phyloP scores from a whole-genome alignment of 73 alveolate species.

The Paramecium caudatum region DNA sequence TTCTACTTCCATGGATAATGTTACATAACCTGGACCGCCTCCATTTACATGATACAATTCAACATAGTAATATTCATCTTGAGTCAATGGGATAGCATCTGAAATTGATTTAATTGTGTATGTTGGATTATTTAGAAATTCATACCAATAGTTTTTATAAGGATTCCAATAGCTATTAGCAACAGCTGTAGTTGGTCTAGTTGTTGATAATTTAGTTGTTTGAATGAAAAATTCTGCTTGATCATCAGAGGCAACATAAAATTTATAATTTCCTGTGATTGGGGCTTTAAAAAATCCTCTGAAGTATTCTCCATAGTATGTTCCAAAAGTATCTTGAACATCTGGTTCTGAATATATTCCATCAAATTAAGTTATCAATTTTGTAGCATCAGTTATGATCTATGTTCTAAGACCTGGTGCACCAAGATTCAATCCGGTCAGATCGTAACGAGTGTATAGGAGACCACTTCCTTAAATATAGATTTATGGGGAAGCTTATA shows the following conservation, averaged over 20 bases:
- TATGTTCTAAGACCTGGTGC: neutral
- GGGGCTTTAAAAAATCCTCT: constrained; percentile 64
- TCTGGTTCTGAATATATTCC: constrained; percentile 62
- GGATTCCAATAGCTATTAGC: constrained; percentile 12
- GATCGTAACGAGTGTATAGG: constrained; percentile 18
- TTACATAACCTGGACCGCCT: neutral
- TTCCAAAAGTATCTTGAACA: constrained; percentile 17
- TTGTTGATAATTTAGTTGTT: neutral
- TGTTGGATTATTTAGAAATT: neutral
- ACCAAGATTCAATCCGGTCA: constrained; percentile 20
- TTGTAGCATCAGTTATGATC: neutral
- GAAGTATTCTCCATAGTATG: constrained; percentile 53
- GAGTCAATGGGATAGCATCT: neutral
- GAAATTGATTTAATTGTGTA: constrained; percentile 11
- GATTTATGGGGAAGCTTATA: too few species aligned
- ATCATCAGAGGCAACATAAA: constrained; percentile 59
- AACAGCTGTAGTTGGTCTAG: neutral
- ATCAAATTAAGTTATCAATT: neutral
- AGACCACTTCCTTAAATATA: constrained; percentile 37
- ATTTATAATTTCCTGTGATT: constrained; percentile 26
- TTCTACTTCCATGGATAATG: constrained; percentile 30
- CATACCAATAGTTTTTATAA: constrained; percentile 60
- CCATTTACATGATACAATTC: constrained; percentile 24
- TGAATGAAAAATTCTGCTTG: neutral
- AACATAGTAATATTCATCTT: constrained; percentile 22